These are phyloP conservation scores for Dothiorella sarmentorum DNA, from an alignment of 2,329 filamentous ascomycete genomes.

Conservation along the genomic window DNA sequence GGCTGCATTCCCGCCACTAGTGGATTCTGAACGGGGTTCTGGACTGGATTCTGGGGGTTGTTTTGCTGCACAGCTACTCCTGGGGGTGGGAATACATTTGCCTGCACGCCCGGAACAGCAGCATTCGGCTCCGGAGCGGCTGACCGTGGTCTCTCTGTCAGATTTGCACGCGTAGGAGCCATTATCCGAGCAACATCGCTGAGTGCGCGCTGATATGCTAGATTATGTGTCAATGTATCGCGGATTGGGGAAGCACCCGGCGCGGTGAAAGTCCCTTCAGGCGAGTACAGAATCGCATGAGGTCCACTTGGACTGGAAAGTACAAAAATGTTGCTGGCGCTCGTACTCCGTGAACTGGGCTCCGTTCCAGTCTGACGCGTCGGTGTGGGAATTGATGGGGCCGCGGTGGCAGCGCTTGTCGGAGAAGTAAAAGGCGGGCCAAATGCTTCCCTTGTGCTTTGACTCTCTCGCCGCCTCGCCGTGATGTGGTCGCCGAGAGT, in stretches of 20 bases:
- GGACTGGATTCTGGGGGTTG: not conserved
- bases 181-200: conserved; percentile 4
- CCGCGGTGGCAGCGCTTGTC: not conserved
- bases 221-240: not conserved
- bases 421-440: not conserved
- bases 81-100: not conserved
- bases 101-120: not conserved
- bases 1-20: not conserved
- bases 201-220: conserved; percentile 11
- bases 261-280: not conserved
- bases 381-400: too few species aligned
- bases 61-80: not conserved
- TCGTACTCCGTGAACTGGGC: conserved; percentile 17
- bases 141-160: not conserved
- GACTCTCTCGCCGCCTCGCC: not conserved
- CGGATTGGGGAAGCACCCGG: not conserved
- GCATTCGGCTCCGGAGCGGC: not conserved
- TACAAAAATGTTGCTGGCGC: conserved; percentile 30
- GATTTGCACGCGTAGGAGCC: not conserved
- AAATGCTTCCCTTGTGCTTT: not conserved
- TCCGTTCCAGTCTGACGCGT: too few species aligned
- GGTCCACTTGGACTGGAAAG: conserved; percentile 37
- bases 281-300: conserved; percentile 30
- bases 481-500: not conserved
- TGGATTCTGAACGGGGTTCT: not conserved